These are phyloP conservation scores for Chlorella sp. DNA, from an alignment of 139 green algal species.

Conservation along the genomic window DNA sequence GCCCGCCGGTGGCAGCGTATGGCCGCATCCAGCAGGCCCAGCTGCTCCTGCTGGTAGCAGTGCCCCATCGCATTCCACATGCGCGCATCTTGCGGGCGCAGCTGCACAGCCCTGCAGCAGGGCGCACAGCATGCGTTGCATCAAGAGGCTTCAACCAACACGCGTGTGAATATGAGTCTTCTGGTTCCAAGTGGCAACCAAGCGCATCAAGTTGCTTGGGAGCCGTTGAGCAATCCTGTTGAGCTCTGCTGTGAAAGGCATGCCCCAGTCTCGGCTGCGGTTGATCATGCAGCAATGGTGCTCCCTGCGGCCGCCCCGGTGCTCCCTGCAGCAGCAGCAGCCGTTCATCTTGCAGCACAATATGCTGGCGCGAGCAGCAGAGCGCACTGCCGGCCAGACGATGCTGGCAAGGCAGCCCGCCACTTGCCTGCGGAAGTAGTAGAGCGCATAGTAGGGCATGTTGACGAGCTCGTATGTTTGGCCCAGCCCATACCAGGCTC, in stretches of 20 bases:
- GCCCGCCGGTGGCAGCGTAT: slow-evolving; percentile 90
- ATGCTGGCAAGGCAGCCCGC: not conserved
- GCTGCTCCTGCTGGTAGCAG: slow-evolving; percentile 88
- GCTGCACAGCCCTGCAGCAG: slow-evolving; percentile 68
- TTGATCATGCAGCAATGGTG: not conserved
- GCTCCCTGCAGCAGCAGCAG: not conserved
- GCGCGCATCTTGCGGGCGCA: slow-evolving; percentile 88
- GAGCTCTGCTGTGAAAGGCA: no score
- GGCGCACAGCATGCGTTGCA: not conserved
- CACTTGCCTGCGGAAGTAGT: slow-evolving; percentile 77
- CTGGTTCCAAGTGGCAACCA: no score
- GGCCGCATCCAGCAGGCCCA: slow-evolving; percentile 71
- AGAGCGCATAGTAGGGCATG: slow-evolving; percentile 89
- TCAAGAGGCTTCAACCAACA: not conserved
- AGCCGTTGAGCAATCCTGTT: no score
- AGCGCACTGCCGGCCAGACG: not conserved
- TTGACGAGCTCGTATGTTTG: slow-evolving; percentile 98
- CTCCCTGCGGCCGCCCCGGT: no score
- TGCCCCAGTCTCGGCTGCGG: no score
- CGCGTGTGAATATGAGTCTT: not conserved
- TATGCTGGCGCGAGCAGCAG: not conserved
- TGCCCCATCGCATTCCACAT: slow-evolving; percentile 99
- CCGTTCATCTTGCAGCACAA: no score
- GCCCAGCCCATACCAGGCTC: slow-evolving; percentile 97
- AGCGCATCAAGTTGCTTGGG: no score